These are phyloP conservation scores for Botrytis cinerea DNA, from an alignment of 2,329 filamentous ascomycete species.

Conservation along the genomic window DNA sequence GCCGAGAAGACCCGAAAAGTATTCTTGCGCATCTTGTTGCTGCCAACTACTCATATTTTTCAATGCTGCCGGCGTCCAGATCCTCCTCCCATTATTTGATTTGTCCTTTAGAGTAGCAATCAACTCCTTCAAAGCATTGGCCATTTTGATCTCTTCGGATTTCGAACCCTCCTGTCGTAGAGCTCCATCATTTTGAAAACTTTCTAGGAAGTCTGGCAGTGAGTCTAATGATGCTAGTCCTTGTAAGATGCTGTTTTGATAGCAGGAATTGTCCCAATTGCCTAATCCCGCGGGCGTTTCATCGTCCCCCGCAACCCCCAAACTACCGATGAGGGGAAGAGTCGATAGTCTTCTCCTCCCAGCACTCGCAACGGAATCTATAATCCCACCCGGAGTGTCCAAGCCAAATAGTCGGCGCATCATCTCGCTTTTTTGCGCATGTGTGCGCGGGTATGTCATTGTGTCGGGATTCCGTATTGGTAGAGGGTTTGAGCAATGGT, in stretches of 20 bases:
- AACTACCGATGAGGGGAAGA: conserved; percentile 43
- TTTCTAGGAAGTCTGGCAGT: conserved; percentile 65
- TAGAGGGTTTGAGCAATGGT: conserved; percentile 43
- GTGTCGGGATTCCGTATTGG: conserved; percentile 52
- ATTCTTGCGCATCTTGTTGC: conserved; percentile 97
- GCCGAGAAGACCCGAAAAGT: conserved; percentile 86
- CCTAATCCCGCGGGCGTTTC: conserved; percentile 69
- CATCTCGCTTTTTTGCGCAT: conserved; percentile 64
- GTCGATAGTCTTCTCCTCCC: conserved; percentile 57
- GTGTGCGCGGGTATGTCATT: conserved; percentile 44
- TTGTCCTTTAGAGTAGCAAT: conserved; percentile 70
- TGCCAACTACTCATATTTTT: conserved; percentile 95
- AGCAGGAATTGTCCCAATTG: conserved; percentile 95
- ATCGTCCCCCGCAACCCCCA: conserved; percentile 42
- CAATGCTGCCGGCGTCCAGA: conserved; percentile 80
- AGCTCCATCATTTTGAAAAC: conserved; percentile 43
- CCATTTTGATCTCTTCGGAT: conserved; percentile 39
- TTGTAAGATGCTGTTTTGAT: conserved; percentile 94
- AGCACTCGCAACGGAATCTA: conserved; percentile 59
- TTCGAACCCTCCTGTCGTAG: conserved; percentile 26
- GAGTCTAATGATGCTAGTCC: conserved; percentile 74
- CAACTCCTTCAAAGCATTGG: conserved; percentile 52
- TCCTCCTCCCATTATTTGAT: conserved; percentile 69
- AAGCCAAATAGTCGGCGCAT: conserved; percentile 65
- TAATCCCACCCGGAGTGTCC: conserved; percentile 54